Percentiles rank a stretch among this genome's conserved stretches.
Evolutionary conservation across 2,329 filamentous ascomycete genomes (phyloP).

Genomic region (Xylariaceae sp.): DNA sequence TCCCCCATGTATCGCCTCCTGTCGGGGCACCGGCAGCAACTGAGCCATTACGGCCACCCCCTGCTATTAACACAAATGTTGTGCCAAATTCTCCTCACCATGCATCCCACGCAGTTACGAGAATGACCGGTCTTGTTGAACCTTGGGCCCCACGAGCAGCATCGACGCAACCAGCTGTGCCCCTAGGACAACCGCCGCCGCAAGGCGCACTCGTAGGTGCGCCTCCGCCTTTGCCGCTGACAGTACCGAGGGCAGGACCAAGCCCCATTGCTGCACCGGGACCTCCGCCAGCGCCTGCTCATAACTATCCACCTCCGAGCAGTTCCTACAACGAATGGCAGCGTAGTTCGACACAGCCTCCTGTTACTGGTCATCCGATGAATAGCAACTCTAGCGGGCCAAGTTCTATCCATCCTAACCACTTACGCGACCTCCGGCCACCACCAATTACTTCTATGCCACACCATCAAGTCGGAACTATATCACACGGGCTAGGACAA

Average conservation of each 20-base stretch:
- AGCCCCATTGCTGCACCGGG: slow-evolving; percentile 46
- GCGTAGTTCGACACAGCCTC: slow-evolving; percentile 57
- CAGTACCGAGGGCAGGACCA: slow-evolving; percentile 36
- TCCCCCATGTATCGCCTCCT: slow-evolving; percentile 41
- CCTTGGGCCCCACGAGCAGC: slow-evolving; percentile 36
- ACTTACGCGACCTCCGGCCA: slow-evolving; percentile 56
- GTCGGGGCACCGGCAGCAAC: slow-evolving; percentile 39
- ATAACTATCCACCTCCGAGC: slow-evolving; percentile 48
- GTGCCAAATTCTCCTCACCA: slow-evolving; percentile 37
- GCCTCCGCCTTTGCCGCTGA: slow-evolving; percentile 37
- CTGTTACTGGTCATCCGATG: slow-evolving; percentile 55
- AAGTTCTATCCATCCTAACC: slow-evolving; percentile 39
- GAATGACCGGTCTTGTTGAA: slow-evolving; percentile 32
- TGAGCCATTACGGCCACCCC: slow-evolving; percentile 37
- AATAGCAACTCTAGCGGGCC: slow-evolving; percentile 53
- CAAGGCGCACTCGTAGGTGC: slow-evolving; percentile 36
- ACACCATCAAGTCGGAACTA: slow-evolving; percentile 51
- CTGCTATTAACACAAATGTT: slow-evolving; percentile 33
- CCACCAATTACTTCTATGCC: slow-evolving; percentile 53
- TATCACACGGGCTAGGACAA: slow-evolving; percentile 51
- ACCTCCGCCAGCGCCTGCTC: slow-evolving; percentile 46
- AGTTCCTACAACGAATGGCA: slow-evolving; percentile 57
- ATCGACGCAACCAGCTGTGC: slow-evolving; percentile 29
- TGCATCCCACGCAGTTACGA: slow-evolving; percentile 33
- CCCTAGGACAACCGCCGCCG: slow-evolving; percentile 30